These are phyloP conservation scores for Daedaleopsis nitida DNA, from an alignment of 768 basidiomycete species.

Conservation along the genomic window DNA sequence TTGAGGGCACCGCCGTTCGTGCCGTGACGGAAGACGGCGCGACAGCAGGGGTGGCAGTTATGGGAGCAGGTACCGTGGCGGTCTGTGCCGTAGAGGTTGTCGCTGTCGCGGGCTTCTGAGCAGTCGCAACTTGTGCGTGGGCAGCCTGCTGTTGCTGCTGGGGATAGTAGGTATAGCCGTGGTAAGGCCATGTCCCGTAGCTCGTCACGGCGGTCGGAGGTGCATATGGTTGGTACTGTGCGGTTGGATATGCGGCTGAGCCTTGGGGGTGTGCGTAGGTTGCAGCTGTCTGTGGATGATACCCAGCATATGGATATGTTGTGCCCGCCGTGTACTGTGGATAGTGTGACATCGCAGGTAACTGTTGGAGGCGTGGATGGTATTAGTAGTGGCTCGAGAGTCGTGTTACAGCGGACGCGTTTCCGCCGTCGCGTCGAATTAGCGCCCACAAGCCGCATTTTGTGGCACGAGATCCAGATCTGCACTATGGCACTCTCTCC, in stretches of 20 bases:
- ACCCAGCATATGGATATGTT: constrained; percentile 68
- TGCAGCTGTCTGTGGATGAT: constrained; percentile 35
- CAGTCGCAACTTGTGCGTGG: constrained; percentile 17
- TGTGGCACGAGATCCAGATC: constrained; percentile 12
- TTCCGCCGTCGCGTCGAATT: neutral
- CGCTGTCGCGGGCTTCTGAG: constrained; percentile 26
- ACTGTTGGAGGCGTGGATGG: neutral
- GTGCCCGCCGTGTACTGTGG: constrained; percentile 46
- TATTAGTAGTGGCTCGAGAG: neutral
- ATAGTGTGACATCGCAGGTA: constrained; percentile 33
- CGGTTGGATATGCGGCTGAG: constrained; percentile 27
- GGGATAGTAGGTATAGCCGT: constrained; percentile 54
- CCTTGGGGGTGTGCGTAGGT: constrained; percentile 22
- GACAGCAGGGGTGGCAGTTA: constrained; percentile 8
- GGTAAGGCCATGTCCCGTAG: constrained; percentile 71
- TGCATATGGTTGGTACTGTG: constrained; percentile 41
- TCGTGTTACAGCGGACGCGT: too few relatives aligned
- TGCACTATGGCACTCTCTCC: neutral
- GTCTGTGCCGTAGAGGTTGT: constrained; percentile 30
- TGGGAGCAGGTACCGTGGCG: constrained; percentile 27
- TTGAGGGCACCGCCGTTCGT: constrained; percentile 36
- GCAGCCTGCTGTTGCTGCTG: constrained; percentile 28
- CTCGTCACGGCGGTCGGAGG: constrained; percentile 64
- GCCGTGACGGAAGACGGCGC: constrained; percentile 28
- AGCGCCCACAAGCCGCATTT: neutral